These are phyloP conservation scores for Pyrus bretschneideri DNA, from an alignment of 306 rosid genomes.

Conservation along the genomic window DNA sequence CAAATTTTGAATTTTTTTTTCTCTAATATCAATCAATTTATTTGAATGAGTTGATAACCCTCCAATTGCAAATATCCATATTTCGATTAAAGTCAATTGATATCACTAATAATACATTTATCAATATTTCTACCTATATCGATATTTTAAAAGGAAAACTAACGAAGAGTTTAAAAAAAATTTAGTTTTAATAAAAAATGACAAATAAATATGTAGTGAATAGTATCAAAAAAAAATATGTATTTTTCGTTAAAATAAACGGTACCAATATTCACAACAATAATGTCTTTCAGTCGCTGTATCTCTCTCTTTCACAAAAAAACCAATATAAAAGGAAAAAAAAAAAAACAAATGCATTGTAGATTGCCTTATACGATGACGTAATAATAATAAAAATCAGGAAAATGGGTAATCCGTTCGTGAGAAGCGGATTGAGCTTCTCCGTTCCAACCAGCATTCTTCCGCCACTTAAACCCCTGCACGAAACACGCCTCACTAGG, in stretches of 20 bases:
- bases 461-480: slow-evolving; percentile 9
- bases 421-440: slow-evolving; percentile 1
- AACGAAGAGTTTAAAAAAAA: accelerated
- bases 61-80: too few relatives aligned
- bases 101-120: too few relatives aligned
- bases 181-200: too few relatives aligned
- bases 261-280: background rate
- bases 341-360: background rate
- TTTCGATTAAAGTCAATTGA: too few relatives aligned
- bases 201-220: accelerated
- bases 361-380: background rate
- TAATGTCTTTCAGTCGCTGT: background rate
- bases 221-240: too few relatives aligned
- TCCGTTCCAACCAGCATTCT: slow-evolving; percentile 12
- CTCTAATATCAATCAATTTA: too few relatives aligned
- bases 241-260: too few relatives aligned
- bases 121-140: accelerated
- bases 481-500: background rate
- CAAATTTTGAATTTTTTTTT: too few relatives aligned
- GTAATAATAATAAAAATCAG: background rate
- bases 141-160: too few relatives aligned
- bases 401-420: background rate
- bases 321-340: background rate
- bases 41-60: too few relatives aligned
- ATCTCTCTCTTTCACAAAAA: background rate